Evolutionary conservation across 495 filamentous ascomycete genomes (phyloP), one percentile per base, ranked within the genome.

Genomic region (Lasiosphaeria ovina): DNA sequence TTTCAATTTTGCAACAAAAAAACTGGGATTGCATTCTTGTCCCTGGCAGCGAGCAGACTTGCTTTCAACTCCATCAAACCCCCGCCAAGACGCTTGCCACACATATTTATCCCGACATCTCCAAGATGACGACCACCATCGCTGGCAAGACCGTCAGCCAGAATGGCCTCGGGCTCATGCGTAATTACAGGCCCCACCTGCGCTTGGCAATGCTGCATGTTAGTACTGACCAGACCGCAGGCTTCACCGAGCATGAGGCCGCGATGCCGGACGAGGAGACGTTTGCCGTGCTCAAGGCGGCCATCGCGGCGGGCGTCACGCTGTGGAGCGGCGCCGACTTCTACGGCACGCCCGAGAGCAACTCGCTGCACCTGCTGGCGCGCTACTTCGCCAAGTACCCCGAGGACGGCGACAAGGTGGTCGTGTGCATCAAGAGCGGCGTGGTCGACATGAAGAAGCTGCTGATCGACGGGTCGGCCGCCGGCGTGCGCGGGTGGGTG

Each of bases 301-400:
- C 75, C 24, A 59, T 59, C 24, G 73, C 73, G 47, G 11, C 71
- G 11, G 79, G 78, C 9, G 58, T 49, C n/a, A 72, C 63, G 32
- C 72, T 75, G 61, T 79, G 77, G 77, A 77, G 79, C 62, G 73
- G 74, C 0, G 57, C 69, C 9, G 66, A 73, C 58, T 40, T 71
- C 45, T 79, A 79, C 51, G 69, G 67, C 14, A 72, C 76, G 60
- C 62, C 58, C 55, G 80, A 83, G 63, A 67, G 69, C 0, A 33
- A 89, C 42, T 78, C 44, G 44, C 44, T 47, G 44, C 44, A 47
- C 44, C 5, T 47, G 6, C 44, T 47, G 12, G 12, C 83, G 35
- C 72, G 75, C 53, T 89, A 89, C 74, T 87, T 89, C 67, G 81
- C 74, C 31, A 73, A 80, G 61, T 84, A 88, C 67, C 87, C 87